These are phyloP conservation scores for Phytophthora megakarya DNA, from an alignment of 352 stramenopile species.

Conservation along the genomic window DNA sequence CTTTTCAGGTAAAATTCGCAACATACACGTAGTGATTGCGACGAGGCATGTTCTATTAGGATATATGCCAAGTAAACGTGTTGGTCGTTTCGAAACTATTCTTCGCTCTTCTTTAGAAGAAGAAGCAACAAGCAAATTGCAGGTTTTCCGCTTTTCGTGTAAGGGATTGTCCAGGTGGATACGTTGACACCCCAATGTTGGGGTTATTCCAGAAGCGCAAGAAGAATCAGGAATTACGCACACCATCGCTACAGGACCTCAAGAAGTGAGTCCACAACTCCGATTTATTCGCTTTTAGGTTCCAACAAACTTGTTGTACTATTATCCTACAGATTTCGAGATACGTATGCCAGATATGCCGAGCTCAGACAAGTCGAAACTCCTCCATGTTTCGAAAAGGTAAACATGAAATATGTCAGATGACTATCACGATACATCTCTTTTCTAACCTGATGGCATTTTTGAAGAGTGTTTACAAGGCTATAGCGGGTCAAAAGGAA, in stretches of 20 bases:
- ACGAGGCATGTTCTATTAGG: conserved; percentile 17
- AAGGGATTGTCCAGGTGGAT: neutral
- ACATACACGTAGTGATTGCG: neutral
- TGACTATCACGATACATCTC: neutral
- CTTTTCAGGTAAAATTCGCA: conserved; percentile 3
- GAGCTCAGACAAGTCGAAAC: conserved; percentile 63
- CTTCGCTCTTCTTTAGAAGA: neutral
- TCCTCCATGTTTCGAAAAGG: conserved; percentile 74
- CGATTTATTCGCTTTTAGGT: neutral
- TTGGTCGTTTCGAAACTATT: conserved; percentile 46
- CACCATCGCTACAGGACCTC: conserved; percentile 74
- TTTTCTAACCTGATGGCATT: neutral
- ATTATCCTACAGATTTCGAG: conserved; percentile 54
- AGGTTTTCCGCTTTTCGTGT: conserved; percentile 6
- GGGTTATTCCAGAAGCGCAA: conserved; percentile 84
- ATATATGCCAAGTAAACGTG: conserved; percentile 7
- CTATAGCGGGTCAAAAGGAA: conserved; percentile 83
- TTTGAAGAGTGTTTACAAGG: conserved; percentile 82
- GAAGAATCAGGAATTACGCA: conserved; percentile 78
- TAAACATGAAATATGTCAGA: conserved; percentile 9
- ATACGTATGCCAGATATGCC: conserved; percentile 67
- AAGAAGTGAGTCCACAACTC: conserved; percentile 49
- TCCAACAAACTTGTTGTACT: neutral
- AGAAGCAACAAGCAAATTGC: neutral
- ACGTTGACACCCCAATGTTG: conserved; percentile 41